A percentile compares a stretch with the other conserved stretches of the same genome.
Evolutionary conservation across 257 asterid species (phyloP).

Genomic region (Penstemon eatonii): DNA sequence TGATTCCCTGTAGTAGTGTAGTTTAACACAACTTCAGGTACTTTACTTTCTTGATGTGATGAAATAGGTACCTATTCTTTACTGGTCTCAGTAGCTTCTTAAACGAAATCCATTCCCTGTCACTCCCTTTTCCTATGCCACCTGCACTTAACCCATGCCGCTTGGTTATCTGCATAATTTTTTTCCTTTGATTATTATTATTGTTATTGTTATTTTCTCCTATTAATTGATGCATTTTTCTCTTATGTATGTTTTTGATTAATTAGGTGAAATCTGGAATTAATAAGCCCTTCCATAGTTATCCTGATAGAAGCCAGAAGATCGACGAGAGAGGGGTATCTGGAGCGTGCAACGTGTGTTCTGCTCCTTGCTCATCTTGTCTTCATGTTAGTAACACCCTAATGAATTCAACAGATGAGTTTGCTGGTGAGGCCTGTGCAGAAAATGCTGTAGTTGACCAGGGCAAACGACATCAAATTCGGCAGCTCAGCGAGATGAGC

Average conservation of each 20-base stretch:
- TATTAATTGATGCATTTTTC: constrained; percentile 12
- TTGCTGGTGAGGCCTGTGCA: constrained; percentile 60
- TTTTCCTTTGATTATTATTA: constrained; percentile 18
- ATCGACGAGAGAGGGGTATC: constrained; percentile 35
- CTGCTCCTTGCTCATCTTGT: constrained; percentile 72
- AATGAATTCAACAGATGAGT: constrained; percentile 63
- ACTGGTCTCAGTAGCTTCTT: constrained; percentile 11
- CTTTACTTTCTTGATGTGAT: constrained; percentile 10
- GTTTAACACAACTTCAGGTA: background rate
- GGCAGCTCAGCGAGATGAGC: constrained; percentile 48
- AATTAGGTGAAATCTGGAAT: constrained; percentile 52
- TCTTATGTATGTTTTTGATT: constrained; percentile 23
- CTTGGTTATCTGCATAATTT: constrained; percentile 8
- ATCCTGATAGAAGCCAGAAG: constrained; percentile 39
- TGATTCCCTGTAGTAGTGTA: background rate
- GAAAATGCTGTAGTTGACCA: constrained; percentile 35
- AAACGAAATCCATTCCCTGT: constrained; percentile 18
- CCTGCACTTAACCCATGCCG: background rate
- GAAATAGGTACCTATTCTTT: constrained; percentile 9
- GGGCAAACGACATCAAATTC: constrained; percentile 37
- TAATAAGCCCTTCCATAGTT: constrained; percentile 31
- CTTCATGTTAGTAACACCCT: constrained; percentile 48
- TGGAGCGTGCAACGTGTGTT: constrained; percentile 70
- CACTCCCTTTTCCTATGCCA: constrained; percentile 14
- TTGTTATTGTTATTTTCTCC: background rate